phyloP scores from a whole-genome alignment of 345 rosid genomes.

The Barbarea vulgaris region DNA sequence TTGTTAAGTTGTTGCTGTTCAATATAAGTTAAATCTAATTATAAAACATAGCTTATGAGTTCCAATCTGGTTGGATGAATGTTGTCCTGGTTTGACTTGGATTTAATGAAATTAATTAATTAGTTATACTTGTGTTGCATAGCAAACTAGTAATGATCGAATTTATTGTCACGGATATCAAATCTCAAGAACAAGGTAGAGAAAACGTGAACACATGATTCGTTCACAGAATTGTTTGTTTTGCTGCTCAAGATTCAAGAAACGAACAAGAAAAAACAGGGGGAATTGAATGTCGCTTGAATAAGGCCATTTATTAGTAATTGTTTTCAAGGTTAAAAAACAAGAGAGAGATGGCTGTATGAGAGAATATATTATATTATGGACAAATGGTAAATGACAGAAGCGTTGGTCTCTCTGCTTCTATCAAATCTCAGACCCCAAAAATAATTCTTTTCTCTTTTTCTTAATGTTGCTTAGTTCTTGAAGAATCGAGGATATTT shows the following conservation, averaged over 20 bases:
- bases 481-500: constrained; percentile 31
- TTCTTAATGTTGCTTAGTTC: constrained; percentile 36
- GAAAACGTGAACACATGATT: background rate
- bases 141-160: background rate
- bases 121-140: background rate
- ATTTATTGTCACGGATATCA: background rate
- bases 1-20: constrained; percentile 6
- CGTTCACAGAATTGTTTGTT: background rate
- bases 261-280: background rate
- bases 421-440: constrained; percentile 41
- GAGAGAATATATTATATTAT: constrained; percentile 36
- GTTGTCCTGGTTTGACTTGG: constrained; percentile 8
- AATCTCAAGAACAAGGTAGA: background rate
- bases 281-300: constrained; percentile 24
- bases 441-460: constrained; percentile 40
- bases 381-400: constrained; percentile 40
- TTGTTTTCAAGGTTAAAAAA: constrained; percentile 12
- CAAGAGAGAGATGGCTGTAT: constrained; percentile 35
- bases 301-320: constrained; percentile 44
- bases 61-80: constrained; percentile 14
- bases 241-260: constrained; percentile 1
- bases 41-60: background rate
- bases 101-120: background rate
- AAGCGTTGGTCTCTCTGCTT: constrained; percentile 41
- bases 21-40: constrained; percentile 3